Evolutionary conservation across 2,329 filamentous ascomycete species (phyloP).

Genomic region (Graphilbum fragrans): DNA sequence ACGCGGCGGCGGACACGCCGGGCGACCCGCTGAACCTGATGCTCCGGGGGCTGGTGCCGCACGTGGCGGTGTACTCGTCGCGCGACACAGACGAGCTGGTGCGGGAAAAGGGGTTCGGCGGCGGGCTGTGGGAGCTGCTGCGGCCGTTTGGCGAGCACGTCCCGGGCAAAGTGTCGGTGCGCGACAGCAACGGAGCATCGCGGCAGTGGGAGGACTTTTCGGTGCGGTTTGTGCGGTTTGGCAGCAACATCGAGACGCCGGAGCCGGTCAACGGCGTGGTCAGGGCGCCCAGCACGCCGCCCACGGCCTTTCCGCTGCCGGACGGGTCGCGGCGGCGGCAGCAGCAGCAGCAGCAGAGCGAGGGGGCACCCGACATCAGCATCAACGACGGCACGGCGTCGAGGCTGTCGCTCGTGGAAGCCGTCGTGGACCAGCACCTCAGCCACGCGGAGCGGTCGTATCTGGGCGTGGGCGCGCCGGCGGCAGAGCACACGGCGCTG

Average conservation of each 20-base stretch:
- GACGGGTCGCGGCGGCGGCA: neutral
- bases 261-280: slow-evolving; percentile 25
- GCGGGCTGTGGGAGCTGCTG: slow-evolving; percentile 73
- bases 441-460: slow-evolving; percentile 57
- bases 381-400: slow-evolving; percentile 15
- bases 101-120: slow-evolving; percentile 69
- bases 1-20: slow-evolving; percentile 4
- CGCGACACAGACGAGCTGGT: slow-evolving; percentile 72
- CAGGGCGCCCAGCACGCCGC: slow-evolving; percentile 11
- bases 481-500: slow-evolving; percentile 13
- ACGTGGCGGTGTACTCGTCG: slow-evolving; percentile 79
- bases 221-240: slow-evolving; percentile 69
- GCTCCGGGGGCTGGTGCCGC: slow-evolving; percentile 75
- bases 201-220: slow-evolving; percentile 81
- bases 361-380: neutral
- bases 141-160: slow-evolving; percentile 85
- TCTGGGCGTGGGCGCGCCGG: slow-evolving; percentile 20
- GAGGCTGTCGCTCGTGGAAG: slow-evolving; percentile 60
- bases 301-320: slow-evolving; percentile 2
- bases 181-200: slow-evolving; percentile 80
- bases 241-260: slow-evolving; percentile 41
- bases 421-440: slow-evolving; percentile 68
- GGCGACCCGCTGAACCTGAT: slow-evolving; percentile 39
- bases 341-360: neutral
- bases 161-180: slow-evolving; percentile 75